Evolutionary conservation across 2,329 filamentous ascomycete species (phyloP), one percentile per base, ranked within the genome.

Genomic region (Botrytis squamosa): DNA sequence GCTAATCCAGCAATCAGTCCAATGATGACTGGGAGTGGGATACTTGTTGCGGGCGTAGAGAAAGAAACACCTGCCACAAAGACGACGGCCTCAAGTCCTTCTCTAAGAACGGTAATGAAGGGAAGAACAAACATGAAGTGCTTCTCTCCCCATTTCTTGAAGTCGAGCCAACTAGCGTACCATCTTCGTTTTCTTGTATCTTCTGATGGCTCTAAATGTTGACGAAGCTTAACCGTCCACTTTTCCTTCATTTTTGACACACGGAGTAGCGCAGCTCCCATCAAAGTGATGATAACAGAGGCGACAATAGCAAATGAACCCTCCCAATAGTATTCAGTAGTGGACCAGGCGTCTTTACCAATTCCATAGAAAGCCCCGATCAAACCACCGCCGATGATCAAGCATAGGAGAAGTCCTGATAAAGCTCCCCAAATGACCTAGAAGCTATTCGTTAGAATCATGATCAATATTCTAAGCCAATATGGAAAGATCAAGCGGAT

Each of bases 111-210:
- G 0, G 94, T 97, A 80, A 97, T 87, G 82, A 97, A 97, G 1
- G 94, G 94, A 72, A 97, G 85, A 64, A 93, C 83, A 81, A 97
- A 96, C 92, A 97, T 93, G 80, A 91, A 89, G 80, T 97, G 96
- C 82, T 92, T 94, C 82, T 95, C 91, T 33, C 86, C 83, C 84
- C 88, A 92, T 72, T 84, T 83, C 82, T 92, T 92, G 75, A 94
- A 82, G 7, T 83, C 83, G 7, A 81, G 83, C 25, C 81, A 82
- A 4, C 81, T 79, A 18, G 82, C 82, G 42, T 72, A 72, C 71
- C 71, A 72, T 20, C 81, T 73, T 40, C 59, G 25, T 16, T 18
- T 63, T 46, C 55, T 81, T 9, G 80, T 81, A 25, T 82, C 80
- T 44, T 77, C 84, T 25, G 86, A 84, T 59, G 81, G 81, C 74